Evolutionary conservation across 306 rosid genomes (phyloP).

Genomic region (Cucurbita pepo): DNA sequence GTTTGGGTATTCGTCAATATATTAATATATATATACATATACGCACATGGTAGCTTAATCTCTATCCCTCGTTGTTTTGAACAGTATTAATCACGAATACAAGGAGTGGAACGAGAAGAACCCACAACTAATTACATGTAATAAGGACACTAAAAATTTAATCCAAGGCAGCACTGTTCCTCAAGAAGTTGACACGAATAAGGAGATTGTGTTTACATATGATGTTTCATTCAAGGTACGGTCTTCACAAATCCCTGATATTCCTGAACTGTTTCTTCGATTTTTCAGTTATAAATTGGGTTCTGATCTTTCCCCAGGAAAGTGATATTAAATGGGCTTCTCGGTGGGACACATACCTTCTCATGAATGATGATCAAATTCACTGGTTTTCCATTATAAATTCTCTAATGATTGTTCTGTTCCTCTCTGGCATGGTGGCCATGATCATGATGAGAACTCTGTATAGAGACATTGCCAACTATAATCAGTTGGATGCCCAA

Average conservation of each 20-base stretch:
- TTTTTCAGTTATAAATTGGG: conserved; percentile 4
- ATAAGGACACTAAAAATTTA: conserved; percentile 75
- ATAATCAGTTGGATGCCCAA: conserved; percentile 95
- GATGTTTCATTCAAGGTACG: conserved; percentile 91
- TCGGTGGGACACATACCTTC: conserved; percentile 99
- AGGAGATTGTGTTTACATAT: conserved; percentile 75
- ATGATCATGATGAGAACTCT: conserved; percentile 99
- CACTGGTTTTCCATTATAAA: conserved; percentile 99
- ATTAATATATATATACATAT: background rate
- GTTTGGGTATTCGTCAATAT: too few relatives aligned
- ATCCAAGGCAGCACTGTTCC: conserved; percentile 78
- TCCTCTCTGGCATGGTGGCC: conserved; percentile 99
- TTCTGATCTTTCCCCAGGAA: conserved; percentile 30
- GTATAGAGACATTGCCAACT: conserved; percentile 92
- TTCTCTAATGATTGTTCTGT: conserved; percentile 96
- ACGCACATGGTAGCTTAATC: conserved; percentile 1
- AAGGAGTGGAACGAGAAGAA: conserved; percentile 77
- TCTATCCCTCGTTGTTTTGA: conserved; percentile 7
- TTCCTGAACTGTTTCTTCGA: background rate
- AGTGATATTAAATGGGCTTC: conserved; percentile 98
- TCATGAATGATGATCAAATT: conserved; percentile 98
- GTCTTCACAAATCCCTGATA: conserved; percentile 8
- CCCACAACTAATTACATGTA: conserved; percentile 78
- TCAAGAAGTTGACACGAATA: conserved; percentile 71
- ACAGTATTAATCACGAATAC: conserved; percentile 81